Base-by-base conservation (phyloP, 2,329 filamentous ascomycete species). In the Juglanconis juglandina region DNA sequence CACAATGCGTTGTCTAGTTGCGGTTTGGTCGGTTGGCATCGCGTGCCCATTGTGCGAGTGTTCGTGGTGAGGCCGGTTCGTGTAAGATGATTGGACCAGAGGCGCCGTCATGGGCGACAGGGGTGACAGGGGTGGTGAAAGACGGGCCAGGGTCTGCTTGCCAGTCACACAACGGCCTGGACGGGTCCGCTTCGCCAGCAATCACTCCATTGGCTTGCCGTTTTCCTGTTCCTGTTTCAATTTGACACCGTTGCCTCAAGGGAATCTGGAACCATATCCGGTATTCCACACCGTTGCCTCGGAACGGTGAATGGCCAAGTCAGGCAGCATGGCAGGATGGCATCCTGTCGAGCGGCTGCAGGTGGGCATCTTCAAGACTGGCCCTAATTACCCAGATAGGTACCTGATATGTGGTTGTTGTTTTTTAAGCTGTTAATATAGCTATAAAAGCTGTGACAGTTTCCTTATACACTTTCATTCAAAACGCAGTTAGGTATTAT, bases 21-120 rank as follows among this genome's bases (percentile, higher is more conserved):
- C 17, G 30, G 44, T n/a, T 24, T 32, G 48, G 48, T 33, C 32
- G 30, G 11, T 13, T n/a, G 13, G 35, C 37, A 37, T 37, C 8
- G 24, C 5, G 52, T 17, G 24, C 39, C 52, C 52, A 30, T 24
- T 52, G 32, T 52, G 49, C n/a, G 34, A n/a, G 49, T 49, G 53
- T 56, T 49, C 49, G 53, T 13, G 49, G 44, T 48, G 33, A 2
- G 3, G 33, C n/a, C 34, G 30, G 53, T 48, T 17, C 42, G 53
- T 56, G 53, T 56, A 56, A 49, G 44, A 48, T 49, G 53, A 56
- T 56, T 56, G 53, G 53, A 44, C 37, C n/a, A 56, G 44, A 49
- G 41, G 8, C 11, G 11, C 41, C 41, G n/a, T 42, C 8, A 14
- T 14, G n/a, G 48, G 44, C 53, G 44, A 39, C 10, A 8, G 4